Evolutionary conservation across 1,284 basidiomycete genomes (phyloP), one percentile per base, ranked within the genome.

Genomic region (Somion occarium): DNA sequence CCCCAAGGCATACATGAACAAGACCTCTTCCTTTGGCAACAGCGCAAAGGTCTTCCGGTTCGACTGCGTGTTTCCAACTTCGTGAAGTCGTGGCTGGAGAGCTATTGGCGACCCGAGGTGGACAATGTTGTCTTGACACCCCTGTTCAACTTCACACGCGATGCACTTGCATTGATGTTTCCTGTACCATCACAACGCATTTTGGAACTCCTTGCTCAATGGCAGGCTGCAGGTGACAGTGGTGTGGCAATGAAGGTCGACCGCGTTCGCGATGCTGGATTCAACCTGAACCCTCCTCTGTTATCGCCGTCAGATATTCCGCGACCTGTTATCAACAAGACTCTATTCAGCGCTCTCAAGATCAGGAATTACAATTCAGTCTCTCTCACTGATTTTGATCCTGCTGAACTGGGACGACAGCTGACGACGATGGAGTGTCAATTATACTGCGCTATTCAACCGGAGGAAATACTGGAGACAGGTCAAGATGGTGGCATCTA

Each of bases 341-440:
- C 82, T 0, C 74, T 98, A 19, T 76, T 95, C 25, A 71, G 79
- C 39, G 66, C 79, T 58, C 64, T 88, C 57, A 74, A 82, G 59
- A 74, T 73, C 66, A 78, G 75, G 68, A 79, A 80, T 56, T 89
- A 80, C 57, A 62, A 68, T 2, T 64, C 73, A 2, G 81, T 96
- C 46, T 69, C 75, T 22, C 74, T 98, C 7, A 88, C 87, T n/a
- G 96, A 99, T 61, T 94, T 99, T 63, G 93, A 98, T 64, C 75
- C 91, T 20, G 70, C 96, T 51, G 96, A 99, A 68, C 73, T 99
- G 48, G 94, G 94, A 3, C 79, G 96, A 45, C 96, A 99, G 70
- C 68, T 99, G 60, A 97, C 96, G n/a, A 80, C 96, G 54, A 89
- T 95, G 83, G 97, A 99, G 68, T 89, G 85, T 61, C 81, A 81